A percentile compares a stretch with the other conserved stretches of the same genome.
Conservation (phyloP, 2,329 filamentous ascomycete species). For the Colletotrichum sp. region DNA sequence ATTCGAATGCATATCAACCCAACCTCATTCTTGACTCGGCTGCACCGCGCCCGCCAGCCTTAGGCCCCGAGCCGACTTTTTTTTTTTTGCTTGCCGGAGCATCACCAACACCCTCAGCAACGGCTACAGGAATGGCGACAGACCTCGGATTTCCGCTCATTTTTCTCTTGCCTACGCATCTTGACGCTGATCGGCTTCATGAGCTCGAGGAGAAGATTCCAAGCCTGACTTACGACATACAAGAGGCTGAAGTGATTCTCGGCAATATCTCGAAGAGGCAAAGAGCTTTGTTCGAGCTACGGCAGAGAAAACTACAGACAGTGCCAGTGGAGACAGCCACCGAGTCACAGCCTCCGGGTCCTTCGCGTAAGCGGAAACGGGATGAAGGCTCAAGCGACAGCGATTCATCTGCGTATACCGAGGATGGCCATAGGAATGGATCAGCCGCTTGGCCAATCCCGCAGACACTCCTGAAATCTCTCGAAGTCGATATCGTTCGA, state of each 20-base stretch:
- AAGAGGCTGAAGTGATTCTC: constrained; percentile 76
- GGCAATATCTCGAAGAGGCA: constrained; percentile 74
- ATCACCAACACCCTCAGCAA: background rate
- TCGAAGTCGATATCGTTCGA: constrained; percentile 37
- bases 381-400: constrained; percentile 23
- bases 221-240: constrained; percentile 72
- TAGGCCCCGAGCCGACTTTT: background rate
- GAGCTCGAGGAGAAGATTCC: constrained; percentile 69
- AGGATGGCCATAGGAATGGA: background rate
- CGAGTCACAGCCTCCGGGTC: background rate
- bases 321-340: constrained; percentile 44
- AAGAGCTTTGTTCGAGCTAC: constrained; percentile 79
- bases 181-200: constrained; percentile 67
- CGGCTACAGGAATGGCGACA: background rate
- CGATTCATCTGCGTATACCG: constrained; percentile 25
- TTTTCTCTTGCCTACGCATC: constrained; percentile 75
- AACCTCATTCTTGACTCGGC: background rate
- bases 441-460: background rate
- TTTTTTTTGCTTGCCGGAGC: background rate
- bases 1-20: background rate
- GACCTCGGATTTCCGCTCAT: constrained; percentile 62
- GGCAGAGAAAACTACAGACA: constrained; percentile 67
- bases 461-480: constrained; percentile 11
- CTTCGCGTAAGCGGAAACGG: background rate
- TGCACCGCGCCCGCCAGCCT: background rate